Percentiles rank a stretch among this genome's conserved stretches.
Conservation (phyloP, 2,329 filamentous ascomycete genomes). For the Colletotrichum aenigma region DNA sequence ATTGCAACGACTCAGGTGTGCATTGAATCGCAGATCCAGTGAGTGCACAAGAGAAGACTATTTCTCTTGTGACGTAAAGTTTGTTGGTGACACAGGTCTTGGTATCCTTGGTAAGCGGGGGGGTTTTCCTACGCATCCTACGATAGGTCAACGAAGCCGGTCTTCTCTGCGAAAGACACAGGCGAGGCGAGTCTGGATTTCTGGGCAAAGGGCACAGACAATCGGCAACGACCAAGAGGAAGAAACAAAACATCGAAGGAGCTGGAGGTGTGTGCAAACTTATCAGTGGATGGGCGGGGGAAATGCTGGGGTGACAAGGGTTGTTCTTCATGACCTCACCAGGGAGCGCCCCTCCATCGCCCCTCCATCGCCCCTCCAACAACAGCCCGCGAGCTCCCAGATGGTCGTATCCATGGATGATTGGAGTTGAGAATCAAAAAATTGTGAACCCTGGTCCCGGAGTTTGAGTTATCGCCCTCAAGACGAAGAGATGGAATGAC, state of each 20-base stretch:
- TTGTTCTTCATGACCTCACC: neutral
- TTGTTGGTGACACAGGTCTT: neutral
- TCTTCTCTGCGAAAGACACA: neutral
- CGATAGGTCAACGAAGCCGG: neutral
- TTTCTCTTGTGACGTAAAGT: conserved; percentile 7
- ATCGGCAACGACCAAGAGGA: neutral
- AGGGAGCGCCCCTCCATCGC: neutral
- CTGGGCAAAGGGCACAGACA: neutral
- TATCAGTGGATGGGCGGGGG: conserved; percentile 12
- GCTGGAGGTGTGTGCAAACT: neutral
- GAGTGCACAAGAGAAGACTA: neutral
- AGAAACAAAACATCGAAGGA: neutral
- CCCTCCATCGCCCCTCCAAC: neutral
- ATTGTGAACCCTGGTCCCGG: neutral
- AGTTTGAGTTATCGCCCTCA: neutral
- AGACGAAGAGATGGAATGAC: neutral
- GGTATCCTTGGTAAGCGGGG: conserved; percentile 16
- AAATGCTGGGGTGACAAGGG: neutral
- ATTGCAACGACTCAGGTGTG: neutral
- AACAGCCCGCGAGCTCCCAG: neutral
- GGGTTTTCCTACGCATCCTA: neutral
- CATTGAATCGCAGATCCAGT: neutral
- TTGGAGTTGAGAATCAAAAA: neutral
- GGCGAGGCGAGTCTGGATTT: neutral
- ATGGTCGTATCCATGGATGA: neutral